Percentiles rank a stretch among this genome's conserved stretches.
These are phyloP conservation scores for Tubosaeta sp. DNA, from an alignment of 768 basidiomycete genomes.

Conservation along the genomic window DNA sequence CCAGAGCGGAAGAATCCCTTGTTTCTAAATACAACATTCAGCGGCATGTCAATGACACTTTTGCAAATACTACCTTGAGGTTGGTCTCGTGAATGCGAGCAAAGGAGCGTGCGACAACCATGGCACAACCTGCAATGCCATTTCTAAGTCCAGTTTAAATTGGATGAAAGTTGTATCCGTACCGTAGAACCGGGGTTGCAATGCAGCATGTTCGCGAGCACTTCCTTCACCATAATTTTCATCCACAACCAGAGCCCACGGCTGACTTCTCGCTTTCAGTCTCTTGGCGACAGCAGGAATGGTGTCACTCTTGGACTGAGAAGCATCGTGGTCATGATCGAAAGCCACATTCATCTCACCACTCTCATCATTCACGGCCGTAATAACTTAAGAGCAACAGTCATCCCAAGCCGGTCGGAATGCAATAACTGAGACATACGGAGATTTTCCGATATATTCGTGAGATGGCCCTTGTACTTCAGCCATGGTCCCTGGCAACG, in stretches of 20 bases:
- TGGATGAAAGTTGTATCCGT: constrained; percentile 6
- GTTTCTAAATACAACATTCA: constrained; percentile 60
- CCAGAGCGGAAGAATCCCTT: constrained; percentile 96
- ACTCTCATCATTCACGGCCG: constrained; percentile 91
- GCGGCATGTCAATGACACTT: background rate
- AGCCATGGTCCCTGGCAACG: constrained; percentile 84
- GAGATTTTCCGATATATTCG: constrained; percentile 95
- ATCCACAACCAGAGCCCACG: constrained; percentile 93
- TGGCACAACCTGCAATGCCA: constrained; percentile 57
- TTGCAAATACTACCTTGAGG: constrained; percentile 59
- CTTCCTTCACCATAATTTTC: constrained; percentile 99
- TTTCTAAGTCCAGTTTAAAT: background rate
- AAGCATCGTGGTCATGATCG: constrained; percentile 55
- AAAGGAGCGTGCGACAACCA: constrained; percentile 91
- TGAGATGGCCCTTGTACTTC: constrained; percentile 96
- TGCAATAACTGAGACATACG: constrained; percentile 43
- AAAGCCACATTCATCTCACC: constrained; percentile 91
- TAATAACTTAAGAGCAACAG: constrained; percentile 61
- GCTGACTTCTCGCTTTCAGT: constrained; percentile 76
- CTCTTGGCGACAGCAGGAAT: constrained; percentile 90
- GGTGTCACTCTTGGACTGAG: constrained; percentile 57
- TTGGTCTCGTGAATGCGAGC: constrained; percentile 99
- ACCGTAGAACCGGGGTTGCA: constrained; percentile 95
- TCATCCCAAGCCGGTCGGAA: background rate
- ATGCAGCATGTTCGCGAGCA: constrained; percentile 94